Evolutionary conservation across 2,329 filamentous ascomycete genomes (phyloP).

Genomic region (Dothideomycetes sp.): DNA sequence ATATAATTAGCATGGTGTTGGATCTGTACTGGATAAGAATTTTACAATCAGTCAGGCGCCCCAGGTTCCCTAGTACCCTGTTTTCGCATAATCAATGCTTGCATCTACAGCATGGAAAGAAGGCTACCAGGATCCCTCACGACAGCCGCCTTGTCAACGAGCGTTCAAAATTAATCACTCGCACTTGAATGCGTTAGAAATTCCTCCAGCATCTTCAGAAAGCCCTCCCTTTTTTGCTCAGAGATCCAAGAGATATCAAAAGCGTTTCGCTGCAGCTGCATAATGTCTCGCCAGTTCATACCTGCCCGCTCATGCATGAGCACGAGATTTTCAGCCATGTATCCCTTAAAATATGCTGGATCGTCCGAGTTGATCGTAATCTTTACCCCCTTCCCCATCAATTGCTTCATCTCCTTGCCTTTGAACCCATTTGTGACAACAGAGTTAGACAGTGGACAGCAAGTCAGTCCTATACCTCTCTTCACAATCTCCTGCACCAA

Average conservation of each 20-base stretch:
- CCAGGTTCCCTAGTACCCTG: too few relatives aligned
- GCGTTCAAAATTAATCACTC: too few relatives aligned
- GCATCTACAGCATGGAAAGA: too few relatives aligned
- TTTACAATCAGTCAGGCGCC: too few relatives aligned
- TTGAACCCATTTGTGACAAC: conserved; percentile 2
- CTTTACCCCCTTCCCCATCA: neutral
- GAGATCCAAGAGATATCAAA: neutral
- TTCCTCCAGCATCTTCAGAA: too few relatives aligned
- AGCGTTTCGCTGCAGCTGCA: neutral
- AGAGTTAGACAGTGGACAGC: conserved; percentile 6
- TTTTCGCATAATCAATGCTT: too few relatives aligned
- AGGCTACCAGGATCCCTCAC: too few relatives aligned
- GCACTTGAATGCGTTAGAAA: too few relatives aligned
- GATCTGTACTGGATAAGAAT: too few relatives aligned
- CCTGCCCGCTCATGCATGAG: neutral
- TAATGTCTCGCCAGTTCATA: neutral
- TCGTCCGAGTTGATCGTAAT: conserved; percentile 7
- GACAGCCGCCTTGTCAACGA: too few relatives aligned
- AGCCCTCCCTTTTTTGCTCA: neutral
- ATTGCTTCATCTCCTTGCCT: neutral
- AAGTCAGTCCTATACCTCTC: neutral
- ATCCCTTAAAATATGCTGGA: conserved; percentile 5
- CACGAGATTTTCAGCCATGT: conserved; percentile 3
- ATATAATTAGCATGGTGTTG: too few relatives aligned
- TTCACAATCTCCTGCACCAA: neutral